Evolutionary conservation across 129 eudicot species (phyloP), one percentile per base, ranked within the genome.

Genomic region (Saussurea involucrata): DNA sequence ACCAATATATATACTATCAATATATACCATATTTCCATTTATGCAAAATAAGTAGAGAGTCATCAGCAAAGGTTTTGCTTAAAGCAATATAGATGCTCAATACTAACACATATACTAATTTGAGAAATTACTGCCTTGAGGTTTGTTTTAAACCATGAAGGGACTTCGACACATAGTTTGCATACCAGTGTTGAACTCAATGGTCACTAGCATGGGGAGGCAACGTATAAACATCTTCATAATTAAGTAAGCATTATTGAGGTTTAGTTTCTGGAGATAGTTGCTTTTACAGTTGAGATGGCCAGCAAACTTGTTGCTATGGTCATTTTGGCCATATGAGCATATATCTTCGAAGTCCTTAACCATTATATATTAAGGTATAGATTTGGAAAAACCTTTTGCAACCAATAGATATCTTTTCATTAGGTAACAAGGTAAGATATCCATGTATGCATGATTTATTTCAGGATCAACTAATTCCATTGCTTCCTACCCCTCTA

Each of bases 311-410:
- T 29, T 66, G 42, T 24, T 66, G 33, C 42, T 28, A 28, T 28
- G 70, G 69, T 66, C 70, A 66, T 29, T 27, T 28, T 65, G 37
- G 40, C 69, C 69, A 66, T 66, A 29, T 66, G 24, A 66, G 42
- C 29, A 63, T 63, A 25, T 25, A 63, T 63, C 33, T 25, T 63
- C 2, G 32, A 63, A 24, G 28, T 63, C 32, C 32, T 33, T 63
- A 63, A 63, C 68, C 33, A 63, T 5, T 49, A 17, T 17, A 20
- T 63, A 63, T 63, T 10, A 24, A 33, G 29, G 33, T 63, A 22
- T 18, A 24, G 69, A 3, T 27, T 12, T 65, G 33, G 3, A 13
- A 64, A 64, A 5, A 27, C 37, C 33, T 27, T 65, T 11, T 25
- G 22, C 40, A 65, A 27, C 68, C 68, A 63, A 63, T 8, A 13